phyloP scores from a whole-genome alignment of 139 green algal genomes.

The Bryopsis sp. region DNA sequence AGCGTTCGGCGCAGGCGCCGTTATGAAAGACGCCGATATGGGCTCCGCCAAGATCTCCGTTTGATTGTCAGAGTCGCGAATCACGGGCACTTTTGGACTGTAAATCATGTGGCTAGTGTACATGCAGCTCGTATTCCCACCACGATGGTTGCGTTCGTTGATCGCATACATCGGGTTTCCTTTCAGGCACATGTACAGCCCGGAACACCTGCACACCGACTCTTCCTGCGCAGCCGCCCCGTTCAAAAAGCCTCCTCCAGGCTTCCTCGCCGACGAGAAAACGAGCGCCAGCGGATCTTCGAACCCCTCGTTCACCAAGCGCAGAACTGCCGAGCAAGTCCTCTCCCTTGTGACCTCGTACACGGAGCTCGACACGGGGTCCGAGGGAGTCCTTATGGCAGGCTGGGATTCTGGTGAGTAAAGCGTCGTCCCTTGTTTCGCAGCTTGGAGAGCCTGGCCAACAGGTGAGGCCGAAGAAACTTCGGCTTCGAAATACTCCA shows the following conservation, averaged over 20 bases:
- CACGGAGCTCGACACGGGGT: not conserved
- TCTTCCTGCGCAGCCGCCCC: conserved; percentile 6
- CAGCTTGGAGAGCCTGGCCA: not conserved
- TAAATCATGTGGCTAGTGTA: not conserved
- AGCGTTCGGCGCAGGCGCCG: not conserved
- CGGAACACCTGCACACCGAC: not conserved
- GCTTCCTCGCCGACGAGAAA: not conserved
- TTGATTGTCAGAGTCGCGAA: conserved; percentile 2
- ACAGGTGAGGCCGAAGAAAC: not conserved
- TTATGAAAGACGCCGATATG: too few species aligned
- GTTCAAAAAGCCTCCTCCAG: not conserved
- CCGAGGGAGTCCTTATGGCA: not conserved
- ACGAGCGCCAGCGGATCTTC: not conserved
- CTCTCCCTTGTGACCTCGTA: conserved; percentile 1
- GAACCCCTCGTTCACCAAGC: not conserved
- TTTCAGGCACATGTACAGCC: conserved; percentile 10
- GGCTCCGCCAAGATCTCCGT: too few species aligned
- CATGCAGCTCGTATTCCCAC: not conserved
- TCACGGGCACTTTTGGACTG: conserved; percentile 2
- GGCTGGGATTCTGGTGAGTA: conserved; percentile 1
- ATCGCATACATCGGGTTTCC: not conserved
- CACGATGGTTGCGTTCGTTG: not conserved
- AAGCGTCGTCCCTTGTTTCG: not conserved
- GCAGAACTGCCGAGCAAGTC: not conserved
- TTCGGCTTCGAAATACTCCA: not conserved